These are phyloP conservation scores for Ophiocordyceps camponoti-floridani DNA, from an alignment of 2,329 filamentous ascomycete species.

Conservation along the genomic window DNA sequence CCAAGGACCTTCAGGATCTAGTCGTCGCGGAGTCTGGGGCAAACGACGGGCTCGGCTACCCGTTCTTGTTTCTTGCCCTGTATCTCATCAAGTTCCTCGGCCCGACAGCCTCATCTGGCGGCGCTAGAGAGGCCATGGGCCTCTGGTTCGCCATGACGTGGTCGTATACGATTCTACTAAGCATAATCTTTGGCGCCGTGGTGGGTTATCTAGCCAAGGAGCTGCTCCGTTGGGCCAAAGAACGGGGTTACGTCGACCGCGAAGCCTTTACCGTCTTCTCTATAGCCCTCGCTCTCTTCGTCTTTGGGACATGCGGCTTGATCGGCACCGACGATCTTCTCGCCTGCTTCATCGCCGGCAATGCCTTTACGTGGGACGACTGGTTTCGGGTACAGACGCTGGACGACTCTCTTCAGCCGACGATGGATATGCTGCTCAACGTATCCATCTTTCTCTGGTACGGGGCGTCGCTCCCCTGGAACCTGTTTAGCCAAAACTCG, in stretches of 20 bases:
- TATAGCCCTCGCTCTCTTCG: constrained; percentile 70
- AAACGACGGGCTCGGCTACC: constrained; percentile 80
- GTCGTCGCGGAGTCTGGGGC: constrained; percentile 71
- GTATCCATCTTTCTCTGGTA: constrained; percentile 82
- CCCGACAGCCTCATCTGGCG: constrained; percentile 37
- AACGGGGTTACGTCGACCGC: constrained; percentile 63
- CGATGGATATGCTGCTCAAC: constrained; percentile 88
- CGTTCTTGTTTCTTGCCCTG: constrained; percentile 69
- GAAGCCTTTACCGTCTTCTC: constrained; percentile 82
- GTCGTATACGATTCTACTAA: constrained; percentile 68
- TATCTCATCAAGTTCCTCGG: constrained; percentile 66
- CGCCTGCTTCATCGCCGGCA: constrained; percentile 84
- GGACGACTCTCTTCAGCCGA: constrained; percentile 81
- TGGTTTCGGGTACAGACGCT: constrained; percentile 82
- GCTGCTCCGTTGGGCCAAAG: constrained; percentile 67
- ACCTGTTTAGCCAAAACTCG: constrained; percentile 43
- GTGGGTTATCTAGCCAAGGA: constrained; percentile 73
- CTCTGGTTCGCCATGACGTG: constrained; percentile 76
- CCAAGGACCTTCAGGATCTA: constrained; percentile 62
- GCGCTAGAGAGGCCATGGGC: constrained; percentile 48
- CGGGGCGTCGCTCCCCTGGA: constrained; percentile 72
- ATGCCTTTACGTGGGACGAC: constrained; percentile 81
- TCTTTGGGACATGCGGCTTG: constrained; percentile 72
- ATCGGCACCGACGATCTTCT: constrained; percentile 79
- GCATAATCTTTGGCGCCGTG: constrained; percentile 54